These are phyloP conservation scores for Pavlovales sp. DNA, from an alignment of 208 protist genomes.

Conservation along the genomic window DNA sequence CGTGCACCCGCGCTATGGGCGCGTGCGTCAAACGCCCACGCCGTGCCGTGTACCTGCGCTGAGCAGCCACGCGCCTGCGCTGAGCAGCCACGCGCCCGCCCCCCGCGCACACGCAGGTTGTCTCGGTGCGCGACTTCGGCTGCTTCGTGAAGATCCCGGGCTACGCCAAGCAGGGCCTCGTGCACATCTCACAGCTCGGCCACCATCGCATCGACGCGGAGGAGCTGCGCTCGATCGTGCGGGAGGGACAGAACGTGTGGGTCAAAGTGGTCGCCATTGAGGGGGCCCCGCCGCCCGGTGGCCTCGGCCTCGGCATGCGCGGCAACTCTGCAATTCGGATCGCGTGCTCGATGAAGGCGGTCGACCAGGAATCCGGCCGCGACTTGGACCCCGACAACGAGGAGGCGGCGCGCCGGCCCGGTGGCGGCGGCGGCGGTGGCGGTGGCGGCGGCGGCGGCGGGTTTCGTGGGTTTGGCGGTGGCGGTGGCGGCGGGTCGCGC, in stretches of 20 bases:
- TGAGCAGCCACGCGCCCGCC: too few species aligned
- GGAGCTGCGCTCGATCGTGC: background rate
- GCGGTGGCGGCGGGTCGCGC: background rate
- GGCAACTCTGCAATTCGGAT: too few species aligned
- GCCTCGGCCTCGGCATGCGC: too few species aligned
- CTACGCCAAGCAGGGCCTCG: constrained; percentile 1
- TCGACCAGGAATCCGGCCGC: constrained; percentile 18
- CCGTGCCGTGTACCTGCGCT: too few species aligned
- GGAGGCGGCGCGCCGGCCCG: background rate
- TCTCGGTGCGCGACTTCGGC: background rate
- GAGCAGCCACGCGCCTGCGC: too few species aligned
- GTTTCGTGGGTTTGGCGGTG: too few species aligned
- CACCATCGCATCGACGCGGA: background rate
- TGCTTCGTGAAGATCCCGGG: constrained; percentile 10
- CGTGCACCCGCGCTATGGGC: too few species aligned
- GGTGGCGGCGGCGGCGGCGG: too few species aligned
- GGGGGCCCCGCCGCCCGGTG: too few species aligned
- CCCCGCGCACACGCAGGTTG: too few species aligned
- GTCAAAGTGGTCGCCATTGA: constrained; percentile 5
- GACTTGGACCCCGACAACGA: background rate
- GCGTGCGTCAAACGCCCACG: too few species aligned
- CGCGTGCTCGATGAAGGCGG: constrained; percentile 18
- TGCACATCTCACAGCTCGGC: constrained; percentile 32
- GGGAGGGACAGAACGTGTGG: background rate
- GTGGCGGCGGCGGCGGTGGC: too few species aligned